Evolutionary conservation across 345 rosid species (phyloP), one percentile per base, ranked within the genome.

Genomic region (Lepidium aucheri): DNA sequence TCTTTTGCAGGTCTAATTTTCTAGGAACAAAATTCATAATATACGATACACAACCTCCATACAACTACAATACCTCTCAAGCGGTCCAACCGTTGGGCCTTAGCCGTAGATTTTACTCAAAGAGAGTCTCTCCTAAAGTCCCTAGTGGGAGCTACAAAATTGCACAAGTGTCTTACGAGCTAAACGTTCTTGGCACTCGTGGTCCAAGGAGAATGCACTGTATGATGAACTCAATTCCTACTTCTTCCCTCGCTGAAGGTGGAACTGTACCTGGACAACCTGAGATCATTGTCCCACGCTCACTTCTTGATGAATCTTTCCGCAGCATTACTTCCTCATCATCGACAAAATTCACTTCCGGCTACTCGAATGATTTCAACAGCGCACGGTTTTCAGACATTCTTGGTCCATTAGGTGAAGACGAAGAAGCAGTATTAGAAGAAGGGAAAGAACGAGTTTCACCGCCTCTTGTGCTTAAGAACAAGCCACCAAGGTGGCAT

Each of bases 181-280:
- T 92, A 47, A 92, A 92, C 43, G 95, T 92, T 66, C 86, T 92
- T 13, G 98, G 98, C 6, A 89, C 98, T 0, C 78, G 97, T 34
- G 98, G 98, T 18, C 98, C 98, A 2, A 89, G 98, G 43, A 83
- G 91, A 82, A 92, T 92, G 97, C 95, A 87, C 47, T 92, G 98
- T 45, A 76, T 63, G 3, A 87, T 92, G 98, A 78, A 85, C 40
- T 84, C 98, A 2, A 82, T 92, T 54, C 98, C 98, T 1, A 78
- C 80, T 4, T 83, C 93, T 9, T 66, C 95, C n/a, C 86, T 92
- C 1, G 87, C 77, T 8, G 84, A 88, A 15, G 97, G 91, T 0
- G 91, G 96, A 68, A 74, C 53, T 15, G 93, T 92, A 30, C 98
- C 97, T 3, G 95, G 97, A 44, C 95, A 89, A 62, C 85, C 90